Evolutionary conservation across 1,284 basidiomycete species (phyloP), one percentile per base, ranked within the genome.

Genomic region (Porodaedalea pini): DNA sequence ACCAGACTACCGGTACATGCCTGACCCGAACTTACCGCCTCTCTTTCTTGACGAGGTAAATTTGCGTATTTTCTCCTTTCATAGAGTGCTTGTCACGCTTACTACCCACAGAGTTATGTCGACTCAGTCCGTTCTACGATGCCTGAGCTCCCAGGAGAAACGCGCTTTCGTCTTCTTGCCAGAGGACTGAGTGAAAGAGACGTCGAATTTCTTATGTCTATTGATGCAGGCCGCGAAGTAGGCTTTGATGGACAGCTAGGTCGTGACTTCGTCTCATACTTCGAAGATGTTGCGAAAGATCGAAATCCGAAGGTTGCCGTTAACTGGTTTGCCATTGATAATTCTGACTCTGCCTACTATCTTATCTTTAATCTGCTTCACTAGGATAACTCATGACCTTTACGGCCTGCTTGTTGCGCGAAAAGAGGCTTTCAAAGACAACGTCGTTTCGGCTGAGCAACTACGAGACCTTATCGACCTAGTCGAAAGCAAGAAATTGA

Each of bases 1-100:
- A 0, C 90, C 90, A 3, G 96, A 99, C 69, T 99, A 99, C 70
- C 81, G 96, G 5, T 99, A 98, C 74, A 95, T 99, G 93, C 97
- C 97, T 0, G 97, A 99, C 69, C 87, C 93, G 0, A 98, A 99
- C 68, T 73, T 99, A 0, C 92, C 93, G 0, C 83, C 88, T 0
- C 70, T 95, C 3, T 67, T 85, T 25, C 70, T 98, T n/a, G 76
- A 79, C 57, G 68, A 81, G 64, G 89, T 87, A 55, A 43, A 70
- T 64, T n/a, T 54, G 10, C 39, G 6, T 56, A 37, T 45, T 49
- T 41, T 17, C 4, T 4, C 47, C 3, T n/a, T n/a, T 17, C 17
- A 3, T 25, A 5, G 3, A n/a, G 21, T 55, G 17, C 29, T 53
- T 7, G 32, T 40, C 36, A 41, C 8, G 36, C 15, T 29, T 49